Percentiles rank a stretch among this genome's conserved stretches.
phyloP scores from a whole-genome alignment of 2,329 filamentous ascomycete species.

The Aspergillus ochraceoroseus region DNA sequence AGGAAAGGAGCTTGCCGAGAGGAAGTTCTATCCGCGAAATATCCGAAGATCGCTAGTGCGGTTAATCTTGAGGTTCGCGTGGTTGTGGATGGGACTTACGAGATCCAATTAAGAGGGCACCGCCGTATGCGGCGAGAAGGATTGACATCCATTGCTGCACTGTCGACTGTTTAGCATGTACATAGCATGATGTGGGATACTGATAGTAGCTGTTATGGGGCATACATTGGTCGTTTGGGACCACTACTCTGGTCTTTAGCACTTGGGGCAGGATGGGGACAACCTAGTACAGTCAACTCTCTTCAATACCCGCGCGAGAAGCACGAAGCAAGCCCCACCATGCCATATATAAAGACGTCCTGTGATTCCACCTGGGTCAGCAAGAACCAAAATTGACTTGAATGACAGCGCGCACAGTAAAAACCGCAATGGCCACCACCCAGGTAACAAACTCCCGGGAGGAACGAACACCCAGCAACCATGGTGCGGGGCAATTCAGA shows the following conservation, averaged over 20 bases:
- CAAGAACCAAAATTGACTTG: not conserved
- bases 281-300: constrained; percentile 37
- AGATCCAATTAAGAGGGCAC: constrained; percentile 54
- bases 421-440: constrained; percentile 40
- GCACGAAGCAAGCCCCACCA: constrained; percentile 20
- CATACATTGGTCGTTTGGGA: constrained; percentile 43
- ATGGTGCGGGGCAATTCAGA: constrained; percentile 11
- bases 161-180: no score
- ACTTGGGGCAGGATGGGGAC: constrained; percentile 68
- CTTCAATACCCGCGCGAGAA: not conserved
- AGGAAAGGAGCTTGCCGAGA: constrained; percentile 56
- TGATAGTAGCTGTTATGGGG: constrained; percentile 17
- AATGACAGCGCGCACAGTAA: constrained; percentile 33
- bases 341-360: constrained; percentile 42
- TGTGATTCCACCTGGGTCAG: no score
- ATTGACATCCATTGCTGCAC: constrained; percentile 68
- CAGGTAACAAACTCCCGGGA: constrained; percentile 39
- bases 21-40: constrained; percentile 50
- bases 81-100: no score
- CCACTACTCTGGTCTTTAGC: constrained; percentile 36
- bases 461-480: constrained; percentile 34
- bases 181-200: no score
- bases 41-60: constrained; percentile 30
- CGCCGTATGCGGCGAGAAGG: constrained; percentile 65
- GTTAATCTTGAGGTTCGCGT: no score